Evolutionary conservation across 2,329 filamentous ascomycete genomes (phyloP), one percentile per base, ranked within the genome.

Genomic region (Fulvia fulva): DNA sequence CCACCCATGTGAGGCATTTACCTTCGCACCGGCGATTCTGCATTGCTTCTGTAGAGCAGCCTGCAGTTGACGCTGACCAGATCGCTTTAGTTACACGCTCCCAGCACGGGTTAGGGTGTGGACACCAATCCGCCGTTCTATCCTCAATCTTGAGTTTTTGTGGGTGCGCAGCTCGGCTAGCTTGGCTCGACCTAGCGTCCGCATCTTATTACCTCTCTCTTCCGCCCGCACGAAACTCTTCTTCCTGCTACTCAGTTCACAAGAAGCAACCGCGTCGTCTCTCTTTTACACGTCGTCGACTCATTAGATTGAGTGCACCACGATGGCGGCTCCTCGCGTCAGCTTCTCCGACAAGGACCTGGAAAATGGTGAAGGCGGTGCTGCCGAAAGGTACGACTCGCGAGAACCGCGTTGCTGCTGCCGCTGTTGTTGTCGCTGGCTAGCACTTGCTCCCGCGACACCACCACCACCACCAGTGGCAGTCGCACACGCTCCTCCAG

Each of bases 301-400:
- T 41, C 37, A 41, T 50, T 28, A 50, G 26, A 28, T 28, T 25
- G 23, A 28, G 23, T 19, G 46, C 57, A 11, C 37, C 62, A 68
- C 59, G 58, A 74, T 74, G 72, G 66, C 72, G 55, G 71, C 71
- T 59, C 72, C 71, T 50, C 70, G 72, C 59, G 72, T 74, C 60
- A 71, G 71, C 69, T 74, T 74, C 66, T 68, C 67, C 64, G 72
- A 74, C 63, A 73, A 73, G 68, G 71, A 74, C 66, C 60, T 73
- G 58, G 72, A 74, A 67, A 74, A 71, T 56, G 70, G 65, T 62
- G 66, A 68, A 51, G 69, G 47, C 32, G 65, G 67, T 56, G 58
- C 60, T n/a, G 51, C 47, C 16, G 57, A 61, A 22, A 59, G 63
- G 62, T 65, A 60, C 56, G 60, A 50, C 28, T 47, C 34, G 28